Base-by-base conservation (phyloP, 2,329 filamentous ascomycete genomes). In the Alternaria novae-zelandiae region DNA sequence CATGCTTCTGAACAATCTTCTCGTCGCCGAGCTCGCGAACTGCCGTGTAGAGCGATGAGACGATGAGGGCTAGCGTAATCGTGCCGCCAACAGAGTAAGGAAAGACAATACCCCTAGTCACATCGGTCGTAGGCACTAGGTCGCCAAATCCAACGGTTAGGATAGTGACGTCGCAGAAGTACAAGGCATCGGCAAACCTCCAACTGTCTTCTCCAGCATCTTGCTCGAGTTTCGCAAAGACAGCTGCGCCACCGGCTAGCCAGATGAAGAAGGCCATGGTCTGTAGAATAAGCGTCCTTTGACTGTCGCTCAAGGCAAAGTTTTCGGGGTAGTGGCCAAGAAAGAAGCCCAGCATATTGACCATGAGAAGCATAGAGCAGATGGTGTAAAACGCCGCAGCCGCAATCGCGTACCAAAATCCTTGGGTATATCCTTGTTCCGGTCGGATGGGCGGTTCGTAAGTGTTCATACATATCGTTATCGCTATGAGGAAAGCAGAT, bases 211-310 rank as follows among this genome's bases (percentile, higher is more conserved):
- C 59, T 2, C 81, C 82, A 44, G 78, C 78, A 10, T 74, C 64
- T 4, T 63, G 71, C 62, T 97, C 90, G 4, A 96, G 85, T 2
- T 83, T 83, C 6, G 88, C 88, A 74, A 96, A 97, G 0, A 97
- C 82, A 0, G 90, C 86, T 0, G 90, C 93, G 1, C 94, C 94
- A 3, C 93, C 80, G 0, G 92, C 88, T 0, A 97, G 83, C 83
- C 96, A 97, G 51, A 92, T 81, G 55, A 97, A 89, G 74, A 96
- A 92, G 59, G 91, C 83, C 79, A 96, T 96, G 2, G 93, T 97
- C 79, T 97, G 94, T 26, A 97, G 81, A 84, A 97, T 97, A 21
- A 97, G 83, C 0, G 93, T 97, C 10, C 94, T 87, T 78, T 97
- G 94, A 64, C 90, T 91, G 57, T 90, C 87, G 0, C 91, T 94